These are phyloP conservation scores for Entomortierella beljakovae DNA, from an alignment of 192 early-diverging fungal species.

Conservation along the genomic window DNA sequence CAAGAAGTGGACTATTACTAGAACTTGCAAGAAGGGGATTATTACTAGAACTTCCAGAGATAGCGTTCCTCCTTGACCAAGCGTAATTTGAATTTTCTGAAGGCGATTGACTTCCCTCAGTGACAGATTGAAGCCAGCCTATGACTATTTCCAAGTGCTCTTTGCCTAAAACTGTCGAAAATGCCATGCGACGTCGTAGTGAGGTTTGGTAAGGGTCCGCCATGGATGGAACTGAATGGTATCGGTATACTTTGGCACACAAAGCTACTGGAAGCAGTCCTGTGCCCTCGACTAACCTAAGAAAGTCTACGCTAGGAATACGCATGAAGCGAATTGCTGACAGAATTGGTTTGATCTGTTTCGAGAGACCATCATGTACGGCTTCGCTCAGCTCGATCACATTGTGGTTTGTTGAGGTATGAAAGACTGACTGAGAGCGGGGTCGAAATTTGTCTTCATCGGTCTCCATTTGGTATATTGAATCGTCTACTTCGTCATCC, in stretches of 20 bases:
- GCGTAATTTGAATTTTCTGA: background rate
- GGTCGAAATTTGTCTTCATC: slow-evolving; percentile 37
- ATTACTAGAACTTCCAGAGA: background rate
- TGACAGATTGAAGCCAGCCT: slow-evolving; percentile 21
- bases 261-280: slow-evolving; percentile 32
- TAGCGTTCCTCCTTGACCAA: background rate
- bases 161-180: slow-evolving; percentile 37
- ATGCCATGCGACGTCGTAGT: slow-evolving; percentile 38
- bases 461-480: background rate
- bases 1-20: background rate
- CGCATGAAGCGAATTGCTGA: slow-evolving; percentile 40
- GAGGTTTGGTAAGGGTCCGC: slow-evolving; percentile 40
- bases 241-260: slow-evolving; percentile 46
- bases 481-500: slow-evolving; percentile 14
- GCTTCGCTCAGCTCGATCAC: slow-evolving; percentile 10
- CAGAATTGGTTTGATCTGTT: slow-evolving; percentile 20
- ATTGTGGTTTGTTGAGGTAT: slow-evolving; percentile 7
- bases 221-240: slow-evolving; percentile 51
- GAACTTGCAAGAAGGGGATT: background rate
- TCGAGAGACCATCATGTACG: slow-evolving; percentile 32
- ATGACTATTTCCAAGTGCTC: slow-evolving; percentile 41
- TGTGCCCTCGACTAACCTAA: slow-evolving; percentile 43
- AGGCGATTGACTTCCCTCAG: background rate
- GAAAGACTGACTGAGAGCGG: slow-evolving; percentile 36
- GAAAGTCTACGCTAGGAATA: slow-evolving; percentile 36